phyloP scores from a whole-genome alignment of 192 early-diverging fungal genomes.

The Backusella sp. region DNA sequence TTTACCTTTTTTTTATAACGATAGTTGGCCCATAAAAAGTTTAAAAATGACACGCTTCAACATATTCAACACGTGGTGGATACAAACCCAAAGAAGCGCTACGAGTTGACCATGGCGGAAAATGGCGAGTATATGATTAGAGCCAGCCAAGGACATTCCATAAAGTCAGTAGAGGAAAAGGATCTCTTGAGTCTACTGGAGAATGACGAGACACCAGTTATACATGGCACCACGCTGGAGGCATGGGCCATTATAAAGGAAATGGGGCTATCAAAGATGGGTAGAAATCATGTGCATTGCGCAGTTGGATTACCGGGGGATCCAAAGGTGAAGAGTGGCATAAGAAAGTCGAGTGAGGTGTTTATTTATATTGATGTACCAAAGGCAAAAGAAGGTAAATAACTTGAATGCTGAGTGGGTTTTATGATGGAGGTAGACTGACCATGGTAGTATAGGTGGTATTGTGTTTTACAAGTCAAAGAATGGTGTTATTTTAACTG shows the following conservation, averaged over 20 bases:
- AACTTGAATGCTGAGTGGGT: too few relatives aligned
- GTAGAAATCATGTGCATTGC: slow-evolving; percentile 90
- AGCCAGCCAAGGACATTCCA: slow-evolving; percentile 86
- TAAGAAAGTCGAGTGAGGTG: slow-evolving; percentile 65
- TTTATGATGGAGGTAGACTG: too few relatives aligned
- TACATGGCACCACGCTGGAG: slow-evolving; percentile 67
- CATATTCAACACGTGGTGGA: slow-evolving; percentile 69
- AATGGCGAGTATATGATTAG: slow-evolving; percentile 60
- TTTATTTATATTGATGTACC: slow-evolving; percentile 79
- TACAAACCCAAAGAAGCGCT: slow-evolving; percentile 84
- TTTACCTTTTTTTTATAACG: not conserved
- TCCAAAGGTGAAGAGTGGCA: slow-evolving; percentile 59
- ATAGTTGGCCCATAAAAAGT: slow-evolving; percentile 54
- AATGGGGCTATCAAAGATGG: slow-evolving; percentile 73
- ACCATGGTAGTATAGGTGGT: slow-evolving; percentile 48
- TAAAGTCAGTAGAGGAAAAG: slow-evolving; percentile 42
- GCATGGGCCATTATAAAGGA: slow-evolving; percentile 50
- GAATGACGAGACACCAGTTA: slow-evolving; percentile 38
- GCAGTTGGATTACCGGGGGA: slow-evolving; percentile 69
- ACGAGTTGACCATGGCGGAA: slow-evolving; percentile 50
- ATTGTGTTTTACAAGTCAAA: slow-evolving; percentile 74
- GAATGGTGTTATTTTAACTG: slow-evolving; percentile 80
- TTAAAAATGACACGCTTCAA: slow-evolving; percentile 56
- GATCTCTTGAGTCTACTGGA: slow-evolving; percentile 29
- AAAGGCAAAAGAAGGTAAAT: slow-evolving; percentile 63